phyloP scores from a whole-genome alignment of 495 filamentous ascomycete species.

The Massariosphaeria phaeospora region DNA sequence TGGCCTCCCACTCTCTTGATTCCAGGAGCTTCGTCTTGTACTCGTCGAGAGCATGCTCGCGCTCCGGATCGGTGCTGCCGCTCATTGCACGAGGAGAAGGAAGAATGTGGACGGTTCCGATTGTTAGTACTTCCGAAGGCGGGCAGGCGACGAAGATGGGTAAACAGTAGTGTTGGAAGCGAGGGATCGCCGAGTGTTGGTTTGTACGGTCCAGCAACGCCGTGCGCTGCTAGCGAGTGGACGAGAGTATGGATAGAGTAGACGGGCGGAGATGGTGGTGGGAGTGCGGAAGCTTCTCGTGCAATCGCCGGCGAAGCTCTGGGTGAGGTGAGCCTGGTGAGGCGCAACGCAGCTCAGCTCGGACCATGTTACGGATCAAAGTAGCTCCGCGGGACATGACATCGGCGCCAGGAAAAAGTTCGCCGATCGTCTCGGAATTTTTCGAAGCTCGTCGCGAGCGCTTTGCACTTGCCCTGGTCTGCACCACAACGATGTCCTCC shows the following conservation, averaged over 20 bases:
- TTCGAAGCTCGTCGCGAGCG: neutral
- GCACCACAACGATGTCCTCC: conserved; percentile 37
- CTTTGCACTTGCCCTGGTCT: neutral
- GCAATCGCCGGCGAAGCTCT: conserved; percentile 16
- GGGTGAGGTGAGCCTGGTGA: neutral
- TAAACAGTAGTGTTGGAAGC: conserved; percentile 11
- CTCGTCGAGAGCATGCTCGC: conserved; percentile 74
- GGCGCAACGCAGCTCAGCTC: too few species aligned
- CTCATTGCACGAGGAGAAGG: conserved; percentile 30
- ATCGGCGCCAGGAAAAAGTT: conserved; percentile 17
- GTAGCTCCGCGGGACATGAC: neutral
- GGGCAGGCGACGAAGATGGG: conserved; percentile 18
- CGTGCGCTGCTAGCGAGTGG: too few species aligned
- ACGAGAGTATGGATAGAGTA: neutral
- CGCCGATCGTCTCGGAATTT: conserved; percentile 24
- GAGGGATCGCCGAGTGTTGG: too few species aligned
- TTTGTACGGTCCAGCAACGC: too few species aligned
- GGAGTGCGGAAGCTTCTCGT: conserved; percentile 11
- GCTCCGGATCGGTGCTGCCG: conserved; percentile 52
- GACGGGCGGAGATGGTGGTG: neutral
- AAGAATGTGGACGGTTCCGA: neutral
- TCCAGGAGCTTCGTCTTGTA: conserved; percentile 93
- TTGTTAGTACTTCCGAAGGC: conserved; percentile 18
- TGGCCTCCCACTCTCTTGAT: conserved; percentile 96
- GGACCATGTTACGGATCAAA: neutral